A percentile compares a stretch with the other conserved stretches of the same genome.
These are phyloP conservation scores for Chlorella sp. DNA, from an alignment of 139 green algal species.

Conservation along the genomic window DNA sequence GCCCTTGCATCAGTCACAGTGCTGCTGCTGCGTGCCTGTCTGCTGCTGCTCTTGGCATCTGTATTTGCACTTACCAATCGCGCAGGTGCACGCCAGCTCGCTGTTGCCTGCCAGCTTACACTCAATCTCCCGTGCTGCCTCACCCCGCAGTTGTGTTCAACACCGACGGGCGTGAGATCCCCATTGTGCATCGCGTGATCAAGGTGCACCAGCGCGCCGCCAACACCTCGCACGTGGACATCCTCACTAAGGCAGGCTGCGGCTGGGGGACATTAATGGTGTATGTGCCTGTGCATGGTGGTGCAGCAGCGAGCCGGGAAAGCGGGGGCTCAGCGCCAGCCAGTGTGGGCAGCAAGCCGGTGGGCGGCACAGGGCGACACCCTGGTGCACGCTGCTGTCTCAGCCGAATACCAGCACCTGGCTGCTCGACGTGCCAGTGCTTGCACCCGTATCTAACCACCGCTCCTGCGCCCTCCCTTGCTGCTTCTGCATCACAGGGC, in stretches of 20 bases:
- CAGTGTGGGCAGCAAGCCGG: too few species aligned
- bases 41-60: too few species aligned
- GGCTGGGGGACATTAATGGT: too few species aligned
- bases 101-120: not conserved
- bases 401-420: too few species aligned
- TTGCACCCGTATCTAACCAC: not conserved
- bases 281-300: too few species aligned
- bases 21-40: not conserved
- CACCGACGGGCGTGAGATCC: constrained; percentile 92
- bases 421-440: not conserved
- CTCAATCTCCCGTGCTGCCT: not conserved
- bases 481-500: constrained; percentile 64
- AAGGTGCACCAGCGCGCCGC: constrained; percentile 67
- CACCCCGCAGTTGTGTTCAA: constrained; percentile 98
- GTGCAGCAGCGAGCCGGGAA: too few species aligned
- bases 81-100: too few species aligned
- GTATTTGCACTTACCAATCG: too few species aligned
- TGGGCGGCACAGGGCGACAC: too few species aligned
- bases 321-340: too few species aligned
- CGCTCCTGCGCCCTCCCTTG: not conserved
- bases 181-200: constrained; percentile 97
- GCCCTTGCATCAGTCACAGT: too few species aligned
- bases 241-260: constrained; percentile 87
- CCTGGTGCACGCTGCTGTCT: too few species aligned
- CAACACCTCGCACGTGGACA: constrained; percentile 63